Evolutionary conservation across 2,329 filamentous ascomycete genomes (phyloP).

Genomic region (Fusarium sp.): DNA sequence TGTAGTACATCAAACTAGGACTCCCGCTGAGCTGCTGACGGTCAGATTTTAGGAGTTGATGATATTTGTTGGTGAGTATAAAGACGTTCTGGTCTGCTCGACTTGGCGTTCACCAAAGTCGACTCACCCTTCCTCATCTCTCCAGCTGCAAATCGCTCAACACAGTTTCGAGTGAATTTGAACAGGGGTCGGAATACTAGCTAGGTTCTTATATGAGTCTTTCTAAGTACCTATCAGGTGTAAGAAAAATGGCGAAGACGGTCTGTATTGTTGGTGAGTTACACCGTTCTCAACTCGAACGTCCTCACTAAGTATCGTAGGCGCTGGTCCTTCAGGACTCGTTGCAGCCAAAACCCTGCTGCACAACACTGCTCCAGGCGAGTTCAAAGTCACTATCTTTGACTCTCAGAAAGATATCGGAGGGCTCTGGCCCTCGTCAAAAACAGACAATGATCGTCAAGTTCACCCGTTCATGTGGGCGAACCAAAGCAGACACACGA

Average conservation of each 20-base stretch:
- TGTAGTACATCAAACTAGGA: slow-evolving; percentile 12
- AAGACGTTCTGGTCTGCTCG: not conserved
- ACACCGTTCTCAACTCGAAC: not conserved
- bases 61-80: not conserved
- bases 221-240: slow-evolving; percentile 21
- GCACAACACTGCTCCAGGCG: slow-evolving; percentile 64
- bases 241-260: slow-evolving; percentile 53
- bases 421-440: slow-evolving; percentile 78
- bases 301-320: slow-evolving; percentile 54
- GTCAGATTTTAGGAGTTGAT: not conserved
- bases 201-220: slow-evolving; percentile 38
- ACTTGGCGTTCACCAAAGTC: not conserved
- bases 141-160: slow-evolving; percentile 44
- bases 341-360: slow-evolving; percentile 80
- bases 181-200: slow-evolving; percentile 11
- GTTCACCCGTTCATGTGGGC: slow-evolving; percentile 76
- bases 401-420: slow-evolving; percentile 76
- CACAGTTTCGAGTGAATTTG: slow-evolving; percentile 10
- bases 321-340: slow-evolving; percentile 76
- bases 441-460: slow-evolving; percentile 62
- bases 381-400: slow-evolving; percentile 77
- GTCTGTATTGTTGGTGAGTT: slow-evolving; percentile 58
- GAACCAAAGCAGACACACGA: slow-evolving; percentile 83
- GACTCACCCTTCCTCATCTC: not conserved
- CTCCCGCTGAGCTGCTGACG: not conserved